Conservation (phyloP, 2,329 filamentous ascomycete genomes). For the Pestalotiopsis sp. region DNA sequence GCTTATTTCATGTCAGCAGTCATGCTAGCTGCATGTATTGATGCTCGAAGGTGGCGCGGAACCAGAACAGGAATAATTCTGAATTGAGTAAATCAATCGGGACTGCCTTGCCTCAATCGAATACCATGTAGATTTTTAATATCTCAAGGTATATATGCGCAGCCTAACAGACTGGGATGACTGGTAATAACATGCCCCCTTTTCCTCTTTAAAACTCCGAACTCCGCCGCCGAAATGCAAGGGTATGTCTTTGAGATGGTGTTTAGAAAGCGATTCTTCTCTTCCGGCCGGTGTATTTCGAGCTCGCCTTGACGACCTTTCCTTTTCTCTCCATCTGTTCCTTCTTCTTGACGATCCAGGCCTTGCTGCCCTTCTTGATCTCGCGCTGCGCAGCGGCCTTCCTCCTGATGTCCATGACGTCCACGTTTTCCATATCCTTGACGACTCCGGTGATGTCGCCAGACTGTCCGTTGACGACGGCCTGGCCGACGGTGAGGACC, state of each 20-base stretch:
- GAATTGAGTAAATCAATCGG: background rate
- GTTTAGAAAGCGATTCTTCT: slow-evolving; percentile 74
- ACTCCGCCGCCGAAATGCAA: slow-evolving; percentile 13
- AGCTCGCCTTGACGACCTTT: slow-evolving; percentile 88
- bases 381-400: slow-evolving; percentile 53
- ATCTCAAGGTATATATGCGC: background rate
- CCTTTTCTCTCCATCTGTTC: slow-evolving; percentile 94
- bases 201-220: background rate
- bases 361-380: slow-evolving; percentile 80
- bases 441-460: slow-evolving; percentile 92
- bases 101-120: background rate
- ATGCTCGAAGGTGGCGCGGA: too few species aligned
- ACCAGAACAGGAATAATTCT: background rate
- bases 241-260: background rate
- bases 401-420: slow-evolving; percentile 72
- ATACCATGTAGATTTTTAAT: background rate
- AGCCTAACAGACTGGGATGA: background rate
- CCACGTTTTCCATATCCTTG: slow-evolving; percentile 84
- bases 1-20: too few species aligned
- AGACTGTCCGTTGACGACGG: slow-evolving; percentile 48
- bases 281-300: slow-evolving; percentile 93
- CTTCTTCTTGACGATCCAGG: slow-evolving; percentile 85
- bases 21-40: too few species aligned
- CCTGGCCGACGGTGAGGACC: slow-evolving; percentile 83
- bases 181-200: background rate